A percentile compares a stretch with the other conserved stretches of the same genome.
phyloP scores from a whole-genome alignment of 106 monocot genomes.

The Dendrobium nobile region DNA sequence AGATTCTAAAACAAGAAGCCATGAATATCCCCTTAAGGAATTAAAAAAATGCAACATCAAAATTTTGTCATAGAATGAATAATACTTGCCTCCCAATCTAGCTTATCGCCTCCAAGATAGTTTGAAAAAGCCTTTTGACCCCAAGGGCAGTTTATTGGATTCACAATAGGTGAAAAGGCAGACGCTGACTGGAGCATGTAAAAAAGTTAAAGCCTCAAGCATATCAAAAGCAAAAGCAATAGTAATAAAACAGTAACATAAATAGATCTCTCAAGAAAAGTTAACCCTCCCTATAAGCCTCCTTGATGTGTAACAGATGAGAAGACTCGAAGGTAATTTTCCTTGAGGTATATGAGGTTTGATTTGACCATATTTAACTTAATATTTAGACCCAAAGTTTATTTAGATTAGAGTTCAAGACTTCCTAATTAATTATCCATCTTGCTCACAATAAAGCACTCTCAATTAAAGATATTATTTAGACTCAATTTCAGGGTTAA shows the following conservation, averaged over 20 bases:
- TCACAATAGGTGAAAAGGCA: conserved; percentile 82
- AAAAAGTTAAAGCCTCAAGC: conserved; percentile 7
- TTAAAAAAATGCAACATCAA: not conserved
- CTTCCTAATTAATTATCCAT: too few relatives aligned
- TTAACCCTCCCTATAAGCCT: too few relatives aligned
- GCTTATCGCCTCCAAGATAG: conserved; percentile 67
- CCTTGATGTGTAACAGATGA: too few relatives aligned
- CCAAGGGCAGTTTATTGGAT: conserved; percentile 91
- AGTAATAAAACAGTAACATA: not conserved
- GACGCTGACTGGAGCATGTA: conserved; percentile 63
- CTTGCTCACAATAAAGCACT: too few relatives aligned
- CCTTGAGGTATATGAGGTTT: too few relatives aligned
- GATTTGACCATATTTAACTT: too few relatives aligned
- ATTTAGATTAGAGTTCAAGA: too few relatives aligned
- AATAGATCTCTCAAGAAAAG: too few relatives aligned
- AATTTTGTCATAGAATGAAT: not conserved
- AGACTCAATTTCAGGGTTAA: too few relatives aligned
- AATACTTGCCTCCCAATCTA: conserved; percentile 76
- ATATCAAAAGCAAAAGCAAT: not conserved
- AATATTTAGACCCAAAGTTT: too few relatives aligned
- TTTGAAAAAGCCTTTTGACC: conserved; percentile 96
- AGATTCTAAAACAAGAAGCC: not conserved
- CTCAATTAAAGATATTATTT: too few relatives aligned
- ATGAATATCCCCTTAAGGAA: not conserved
- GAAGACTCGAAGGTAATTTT: too few relatives aligned